These are phyloP conservation scores for Monotropa hypopitys DNA, from an alignment of 179 eudicot genomes.

Conservation along the genomic window DNA sequence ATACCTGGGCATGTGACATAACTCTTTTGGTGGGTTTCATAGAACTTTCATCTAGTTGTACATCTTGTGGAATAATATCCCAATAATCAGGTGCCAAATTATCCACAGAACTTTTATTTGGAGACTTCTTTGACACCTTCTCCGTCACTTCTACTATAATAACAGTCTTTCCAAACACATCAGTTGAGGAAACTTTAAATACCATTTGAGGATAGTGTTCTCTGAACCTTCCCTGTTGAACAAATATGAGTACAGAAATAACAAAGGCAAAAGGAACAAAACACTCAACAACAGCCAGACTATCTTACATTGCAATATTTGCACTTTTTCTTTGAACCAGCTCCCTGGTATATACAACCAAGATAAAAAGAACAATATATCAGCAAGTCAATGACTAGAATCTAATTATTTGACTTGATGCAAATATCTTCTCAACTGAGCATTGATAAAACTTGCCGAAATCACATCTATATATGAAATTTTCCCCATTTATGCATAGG, in stretches of 20 bases:
- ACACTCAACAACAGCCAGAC: not conserved
- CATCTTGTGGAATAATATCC: conserved; percentile 68
- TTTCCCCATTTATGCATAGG: not conserved
- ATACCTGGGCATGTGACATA: conserved; percentile 70
- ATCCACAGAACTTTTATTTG: conserved; percentile 9
- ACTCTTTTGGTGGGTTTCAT: conserved; percentile 38
- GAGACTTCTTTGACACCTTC: conserved; percentile 21
- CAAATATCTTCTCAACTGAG: not conserved
- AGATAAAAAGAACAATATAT: conserved; percentile 3
- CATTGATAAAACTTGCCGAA: not conserved
- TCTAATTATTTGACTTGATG: not conserved
- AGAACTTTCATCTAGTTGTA: conserved; percentile 32
- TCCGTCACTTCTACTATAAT: conserved; percentile 53
- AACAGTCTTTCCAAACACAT: conserved; percentile 56
- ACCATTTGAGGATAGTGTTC: conserved; percentile 45
- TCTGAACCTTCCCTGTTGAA: conserved; percentile 37
- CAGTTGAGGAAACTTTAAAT: conserved; percentile 57
- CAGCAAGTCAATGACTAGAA: conserved; percentile 4
- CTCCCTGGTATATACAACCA: conserved; percentile 22
- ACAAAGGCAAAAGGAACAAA: conserved; percentile 4
- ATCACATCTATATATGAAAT: not conserved
- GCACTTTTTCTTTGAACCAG: conserved; percentile 29
- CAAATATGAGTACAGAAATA: conserved; percentile 5
- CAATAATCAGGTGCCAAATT: conserved; percentile 49
- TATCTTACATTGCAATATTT: conserved; percentile 31